phyloP scores from a whole-genome alignment of 108 stramenopile genomes.

The Cyclostephanos tholiformis region DNA sequence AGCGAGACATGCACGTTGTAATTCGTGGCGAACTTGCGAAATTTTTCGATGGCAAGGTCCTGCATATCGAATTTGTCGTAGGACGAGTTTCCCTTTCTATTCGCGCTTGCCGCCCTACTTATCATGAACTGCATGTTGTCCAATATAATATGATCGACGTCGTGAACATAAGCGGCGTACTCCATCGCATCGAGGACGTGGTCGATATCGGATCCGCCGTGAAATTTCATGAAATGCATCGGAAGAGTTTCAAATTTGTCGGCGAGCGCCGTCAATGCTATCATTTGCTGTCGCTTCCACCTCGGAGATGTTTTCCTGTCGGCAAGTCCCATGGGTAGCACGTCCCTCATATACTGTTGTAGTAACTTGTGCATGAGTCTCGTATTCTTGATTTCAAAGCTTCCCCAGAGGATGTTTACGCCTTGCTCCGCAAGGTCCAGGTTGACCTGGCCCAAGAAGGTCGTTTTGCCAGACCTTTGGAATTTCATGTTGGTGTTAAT shows the following conservation, averaged over 20 bases:
- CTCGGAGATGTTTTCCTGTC: slow-evolving; percentile 31
- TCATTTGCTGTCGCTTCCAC: slow-evolving; percentile 44
- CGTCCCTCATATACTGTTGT: slow-evolving; percentile 81
- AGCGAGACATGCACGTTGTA: slow-evolving; percentile 94
- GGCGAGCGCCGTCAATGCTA: slow-evolving; percentile 60
- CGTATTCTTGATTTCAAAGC: slow-evolving; percentile 96
- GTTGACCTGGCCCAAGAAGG: slow-evolving; percentile 91
- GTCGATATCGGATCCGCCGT: slow-evolving; percentile 92
- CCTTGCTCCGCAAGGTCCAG: slow-evolving; percentile 93
- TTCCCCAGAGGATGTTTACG: slow-evolving; percentile 93
- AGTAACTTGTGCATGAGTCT: slow-evolving; percentile 90
- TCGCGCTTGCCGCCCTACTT: slow-evolving; percentile 47
- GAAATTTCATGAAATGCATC: slow-evolving; percentile 93
- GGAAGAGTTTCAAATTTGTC: slow-evolving; percentile 91
- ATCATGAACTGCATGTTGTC: slow-evolving; percentile 99
- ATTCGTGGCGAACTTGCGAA: slow-evolving; percentile 96
- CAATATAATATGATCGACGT: slow-evolving; percentile 90
- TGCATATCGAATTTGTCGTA: slow-evolving; percentile 91
- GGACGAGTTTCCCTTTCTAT: slow-evolving; percentile 13
- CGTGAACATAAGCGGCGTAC: slow-evolving; percentile 93
- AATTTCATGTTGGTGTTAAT: not conserved
- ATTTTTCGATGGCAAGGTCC: slow-evolving; percentile 94
- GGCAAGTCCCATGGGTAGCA: slow-evolving; percentile 59
- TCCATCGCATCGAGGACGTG: slow-evolving; percentile 97
- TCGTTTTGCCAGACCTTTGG: slow-evolving; percentile 73